Evolutionary conservation across 208 protist species (phyloP), one percentile per base, ranked within the genome.

Genomic region (Leishmania tarentolae): DNA sequence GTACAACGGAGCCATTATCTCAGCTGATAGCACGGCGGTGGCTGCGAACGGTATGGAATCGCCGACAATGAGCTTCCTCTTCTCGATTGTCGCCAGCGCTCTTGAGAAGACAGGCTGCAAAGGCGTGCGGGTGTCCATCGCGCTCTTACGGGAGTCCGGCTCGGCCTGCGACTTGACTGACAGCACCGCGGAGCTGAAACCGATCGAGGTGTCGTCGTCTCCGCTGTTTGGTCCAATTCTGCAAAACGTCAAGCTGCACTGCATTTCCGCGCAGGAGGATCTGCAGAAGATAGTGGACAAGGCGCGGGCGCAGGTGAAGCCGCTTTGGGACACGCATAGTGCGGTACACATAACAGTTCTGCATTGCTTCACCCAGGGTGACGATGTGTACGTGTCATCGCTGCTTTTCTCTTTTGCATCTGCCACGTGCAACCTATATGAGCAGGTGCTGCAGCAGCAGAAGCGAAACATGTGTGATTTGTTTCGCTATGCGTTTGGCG

Each of bases 401-500:
- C 76, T 89, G 65, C 59, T 86, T 7, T 77, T 81, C 70, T 84
- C 91, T 75, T 77, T 91, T 35, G 73, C 86, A 5, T 52, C 83
- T 17, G 73, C 75, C 42, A 87, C 79, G 65, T 70, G 61, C 53
- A 65, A 47, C 57, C 31, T 83, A 13, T 87, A 92, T 40, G 77
- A 65, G 61, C 50, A 82, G 52, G 78, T 88, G 75, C 57, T 84
- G 68, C 59, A 85, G 56, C 83, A 81, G 42, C 56, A 80, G 63
- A 63, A 31, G 71, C 80, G 53, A 59, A n/a, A 37, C 35, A 71
- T 88, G 44, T 35, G 57, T 3, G 81, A 88, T 13, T 74, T 91
- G 50, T 90, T 86, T 79, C 87, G 86, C 78, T 90, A 92, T 68
- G 91, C 85, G 63, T 84, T 94, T 57, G 91, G 91, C 63, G 91